Evolutionary conservation across 306 rosid species (phyloP).

Genomic region (Hylodesmum podocarpum): DNA sequence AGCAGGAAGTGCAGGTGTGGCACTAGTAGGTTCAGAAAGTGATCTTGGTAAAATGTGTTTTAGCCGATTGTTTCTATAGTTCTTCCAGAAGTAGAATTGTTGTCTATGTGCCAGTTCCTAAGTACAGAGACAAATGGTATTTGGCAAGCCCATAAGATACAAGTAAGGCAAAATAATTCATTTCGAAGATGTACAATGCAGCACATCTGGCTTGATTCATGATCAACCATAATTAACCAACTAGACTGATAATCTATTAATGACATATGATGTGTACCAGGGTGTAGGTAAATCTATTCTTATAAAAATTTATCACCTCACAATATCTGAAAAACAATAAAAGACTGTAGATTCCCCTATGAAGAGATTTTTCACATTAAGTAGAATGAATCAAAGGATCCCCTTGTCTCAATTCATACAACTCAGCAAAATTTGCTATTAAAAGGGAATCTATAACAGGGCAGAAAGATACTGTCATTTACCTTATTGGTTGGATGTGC

Average conservation of each 20-base stretch:
- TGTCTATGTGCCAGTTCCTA: conserved; percentile 95
- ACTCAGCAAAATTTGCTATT: neutral
- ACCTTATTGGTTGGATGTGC: conserved; percentile 97
- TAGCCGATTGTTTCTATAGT: conserved; percentile 83
- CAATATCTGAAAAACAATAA: neutral
- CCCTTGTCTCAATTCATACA: neutral
- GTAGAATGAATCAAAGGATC: neutral
- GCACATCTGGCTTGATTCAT: conserved; percentile 10
- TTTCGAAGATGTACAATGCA: neutral
- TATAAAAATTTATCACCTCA: neutral
- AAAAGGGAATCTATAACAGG: neutral
- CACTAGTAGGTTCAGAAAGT: conserved; percentile 70
- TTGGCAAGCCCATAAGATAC: conserved; percentile 13
- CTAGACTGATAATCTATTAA: neutral
- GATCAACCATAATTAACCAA: neutral
- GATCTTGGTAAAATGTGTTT: conserved; percentile 88
- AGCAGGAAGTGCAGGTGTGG: conserved; percentile 45
- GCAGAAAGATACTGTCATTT: neutral
- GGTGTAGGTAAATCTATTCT: neutral
- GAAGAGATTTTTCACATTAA: neutral
- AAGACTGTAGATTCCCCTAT: neutral
- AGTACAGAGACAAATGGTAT: conserved; percentile 12
- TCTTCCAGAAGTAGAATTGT: conserved; percentile 98
- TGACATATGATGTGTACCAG: neutral
- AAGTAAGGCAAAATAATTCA: conserved; percentile 2